Evolutionary conservation across 345 rosid species (phyloP), one percentile per base, ranked within the genome.

Genomic region (Limnanthes douglasii): DNA sequence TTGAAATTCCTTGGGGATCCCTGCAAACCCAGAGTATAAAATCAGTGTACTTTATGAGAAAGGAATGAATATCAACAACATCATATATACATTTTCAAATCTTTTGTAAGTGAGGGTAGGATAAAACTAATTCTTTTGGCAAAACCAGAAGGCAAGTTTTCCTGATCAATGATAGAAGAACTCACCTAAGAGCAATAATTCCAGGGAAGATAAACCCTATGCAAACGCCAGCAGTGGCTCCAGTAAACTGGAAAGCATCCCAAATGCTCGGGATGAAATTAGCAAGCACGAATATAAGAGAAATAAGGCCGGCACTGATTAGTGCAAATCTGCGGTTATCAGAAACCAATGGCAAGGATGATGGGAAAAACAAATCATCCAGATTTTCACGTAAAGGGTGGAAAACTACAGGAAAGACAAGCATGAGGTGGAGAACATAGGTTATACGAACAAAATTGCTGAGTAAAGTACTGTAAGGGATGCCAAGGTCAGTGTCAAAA

Each of bases 201-300:
- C 69, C 94, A 0, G 94, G 97, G 44, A 86, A 86, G 47, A 86
- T 82, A 69, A 86, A 78, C 15, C 75, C 81, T 6, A 86, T 75
- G 43, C 67, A 68, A 26, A 86, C 93, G 2, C 84, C 79, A 10
- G 88, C 43, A 19, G 95, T 82, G 23, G 97, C 82, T 60, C 94
- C 97, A 34, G 78, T 5, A 61, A 82, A 75, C 67, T 78, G 94
- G 36, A 86, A 86, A 50, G 75, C 57, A 49, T 63, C 69, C 95
- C 97, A 78, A 21, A 86, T 69, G 43, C 73, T 57, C 2, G 97
- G 97, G 45, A 86, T 45, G 3, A 57, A 69, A n/a, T 75, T 69
- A 1, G 93, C 85, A 5, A 66, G 48, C 26, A 71, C 18, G 65
- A 75, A 86, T 50, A 50, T 46, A 41, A 66, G 35, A 7, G 36